Evolutionary conservation across 495 filamentous ascomycete species (phyloP), one percentile per base, ranked within the genome.

Genomic region (Penicillium paradoxum): DNA sequence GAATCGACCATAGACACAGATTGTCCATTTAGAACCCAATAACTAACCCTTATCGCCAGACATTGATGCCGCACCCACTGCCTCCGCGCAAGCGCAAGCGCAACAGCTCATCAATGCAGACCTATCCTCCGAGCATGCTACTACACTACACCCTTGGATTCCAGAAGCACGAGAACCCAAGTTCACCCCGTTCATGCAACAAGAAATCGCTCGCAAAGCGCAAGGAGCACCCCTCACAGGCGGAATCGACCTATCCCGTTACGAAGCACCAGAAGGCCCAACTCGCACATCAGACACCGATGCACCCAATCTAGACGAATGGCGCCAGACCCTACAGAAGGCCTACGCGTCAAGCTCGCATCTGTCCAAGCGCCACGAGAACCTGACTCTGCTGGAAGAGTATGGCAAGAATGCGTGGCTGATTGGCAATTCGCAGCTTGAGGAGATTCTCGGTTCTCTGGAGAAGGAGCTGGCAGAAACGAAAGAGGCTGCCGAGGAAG

Each of bases 401-500:
- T 83, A 83, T 71, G 91, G 91, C 62, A 90, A 88, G 73, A 96
- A 95, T 70, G 86, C 88, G 11, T 97, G 92, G 91, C 73, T 97
- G 49, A 77, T 95, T 10, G 84, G 83, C 6, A 97, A 97, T 70
- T 78, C 80, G 53, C 82, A 90, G 51, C 56, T 90, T 22, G 91
- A 96, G 67, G 81, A 80, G 37, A 78, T 89, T 24, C 72, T 97
- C 45, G 75, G 79, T 14, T 69, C 62, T 3, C 55, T 95, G n/a
- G 92, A 97, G 77, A 78, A 75, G 54, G 90, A 96, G 55, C 73
- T 98, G 57, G 85, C 80, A 15, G 79, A 73, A 25, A 69, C 73
- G 21, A 84, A 83, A 72, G 71, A 74, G 50, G 78, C 84, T 61
- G 76, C 86, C 49, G 89, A 93, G 67, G 62, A 77, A 19, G 72